Conservation (phyloP, 371 early-diverging fungal species). For the Mucor velutinosus region DNA sequence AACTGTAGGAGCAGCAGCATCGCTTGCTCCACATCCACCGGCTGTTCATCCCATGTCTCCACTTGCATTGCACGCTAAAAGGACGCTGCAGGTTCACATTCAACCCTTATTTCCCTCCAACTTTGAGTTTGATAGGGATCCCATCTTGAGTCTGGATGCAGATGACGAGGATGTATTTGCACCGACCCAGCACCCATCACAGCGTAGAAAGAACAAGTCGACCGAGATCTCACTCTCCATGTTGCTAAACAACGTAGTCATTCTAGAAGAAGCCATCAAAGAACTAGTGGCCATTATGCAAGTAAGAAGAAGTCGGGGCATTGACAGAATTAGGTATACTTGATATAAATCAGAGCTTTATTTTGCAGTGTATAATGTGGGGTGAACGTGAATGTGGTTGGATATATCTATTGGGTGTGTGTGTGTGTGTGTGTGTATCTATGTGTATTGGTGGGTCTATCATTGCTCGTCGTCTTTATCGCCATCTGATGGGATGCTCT, state of each 20-base stretch:
- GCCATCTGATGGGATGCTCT: slow-evolving; percentile 17
- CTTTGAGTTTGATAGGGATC: slow-evolving; percentile 53
- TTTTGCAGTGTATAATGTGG: not conserved
- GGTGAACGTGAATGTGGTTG: not conserved
- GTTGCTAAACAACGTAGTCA: slow-evolving; percentile 85
- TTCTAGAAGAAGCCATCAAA: slow-evolving; percentile 89
- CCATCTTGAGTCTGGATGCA: slow-evolving; percentile 37
- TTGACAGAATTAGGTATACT: slow-evolving; percentile 50
- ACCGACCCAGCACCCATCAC: slow-evolving; percentile 40
- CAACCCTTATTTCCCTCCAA: slow-evolving; percentile 65
- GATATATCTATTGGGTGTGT: slow-evolving; percentile 5
- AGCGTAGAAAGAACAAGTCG: slow-evolving; percentile 41
- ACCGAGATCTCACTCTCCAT: slow-evolving; percentile 65
- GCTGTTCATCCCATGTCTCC: slow-evolving; percentile 40
- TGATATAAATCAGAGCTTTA: not conserved
- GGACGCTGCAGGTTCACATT: slow-evolving; percentile 48
- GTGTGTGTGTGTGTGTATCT: no score
- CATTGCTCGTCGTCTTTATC: not conserved
- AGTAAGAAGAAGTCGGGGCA: slow-evolving; percentile 77
- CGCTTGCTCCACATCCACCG: not conserved
- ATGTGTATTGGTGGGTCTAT: not conserved
- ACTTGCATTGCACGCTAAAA: slow-evolving; percentile 42
- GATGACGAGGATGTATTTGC: slow-evolving; percentile 55
- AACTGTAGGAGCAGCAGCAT: slow-evolving; percentile 11
- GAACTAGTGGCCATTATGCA: slow-evolving; percentile 87